Evolutionary conservation across 2,329 filamentous ascomycete genomes (phyloP).

Genomic region (Trichoderma cornu-damae): DNA sequence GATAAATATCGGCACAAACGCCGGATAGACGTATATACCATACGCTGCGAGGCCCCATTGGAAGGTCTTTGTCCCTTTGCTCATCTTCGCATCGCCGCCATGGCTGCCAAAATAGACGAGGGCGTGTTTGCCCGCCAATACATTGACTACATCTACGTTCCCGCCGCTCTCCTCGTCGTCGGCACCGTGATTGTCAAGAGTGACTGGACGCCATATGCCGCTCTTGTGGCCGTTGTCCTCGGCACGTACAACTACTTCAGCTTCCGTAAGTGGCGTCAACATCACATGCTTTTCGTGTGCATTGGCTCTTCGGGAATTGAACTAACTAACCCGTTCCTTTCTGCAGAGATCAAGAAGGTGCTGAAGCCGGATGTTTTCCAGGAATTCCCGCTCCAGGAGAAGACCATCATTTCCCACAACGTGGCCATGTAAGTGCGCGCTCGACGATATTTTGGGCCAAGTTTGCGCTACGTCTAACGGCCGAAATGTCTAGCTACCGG

Average conservation of each 20-base stretch:
- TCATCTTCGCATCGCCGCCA: constrained; percentile 17
- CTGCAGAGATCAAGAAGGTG: constrained; percentile 67
- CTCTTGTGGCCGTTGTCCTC: constrained; percentile 59
- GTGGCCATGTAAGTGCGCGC: constrained; percentile 67
- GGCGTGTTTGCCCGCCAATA: constrained; percentile 53
- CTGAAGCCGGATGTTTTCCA: constrained; percentile 86
- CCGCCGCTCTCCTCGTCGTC: constrained; percentile 70
- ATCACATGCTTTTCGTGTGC: background rate
- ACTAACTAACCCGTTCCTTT: constrained; percentile 20
- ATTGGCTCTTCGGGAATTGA: background rate
- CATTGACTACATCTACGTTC: constrained; percentile 77
- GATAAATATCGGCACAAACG: background rate
- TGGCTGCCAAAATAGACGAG: constrained; percentile 27
- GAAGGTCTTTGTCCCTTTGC: background rate
- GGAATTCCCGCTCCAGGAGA: constrained; percentile 87
- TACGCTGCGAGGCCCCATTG: background rate
- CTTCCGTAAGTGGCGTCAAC: constrained; percentile 54
- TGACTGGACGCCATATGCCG: constrained; percentile 69
- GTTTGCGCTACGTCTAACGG: background rate
- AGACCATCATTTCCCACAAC: constrained; percentile 95
- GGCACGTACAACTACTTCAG: constrained; percentile 66
- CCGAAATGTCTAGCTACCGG: constrained; percentile 63
- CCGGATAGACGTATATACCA: background rate
- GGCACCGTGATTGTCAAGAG: constrained; percentile 73
- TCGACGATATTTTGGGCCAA: background rate